phyloP scores from a whole-genome alignment of 2,329 filamentous ascomycete species.

The Periconia digitata region DNA sequence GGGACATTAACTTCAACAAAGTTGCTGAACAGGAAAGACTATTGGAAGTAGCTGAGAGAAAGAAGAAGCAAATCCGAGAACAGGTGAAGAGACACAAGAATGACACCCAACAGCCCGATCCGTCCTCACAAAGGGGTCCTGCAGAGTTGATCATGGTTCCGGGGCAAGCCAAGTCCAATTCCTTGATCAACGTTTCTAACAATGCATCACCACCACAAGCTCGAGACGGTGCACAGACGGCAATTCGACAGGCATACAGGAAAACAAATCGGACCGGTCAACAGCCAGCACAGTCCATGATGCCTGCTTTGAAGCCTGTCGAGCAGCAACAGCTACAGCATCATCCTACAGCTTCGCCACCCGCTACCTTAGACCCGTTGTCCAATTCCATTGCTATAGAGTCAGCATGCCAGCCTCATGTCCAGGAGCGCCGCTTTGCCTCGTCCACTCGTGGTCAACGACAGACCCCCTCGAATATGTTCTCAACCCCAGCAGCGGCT shows the following conservation, averaged over 20 bases:
- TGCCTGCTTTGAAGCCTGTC: background rate
- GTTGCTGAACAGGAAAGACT: constrained; percentile 46
- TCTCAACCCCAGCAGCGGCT: constrained; percentile 16
- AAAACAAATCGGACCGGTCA: constrained; percentile 13
- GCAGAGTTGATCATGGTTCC: constrained; percentile 17
- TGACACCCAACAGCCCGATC: constrained; percentile 13
- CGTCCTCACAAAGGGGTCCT: constrained; percentile 8
- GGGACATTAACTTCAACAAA: constrained; percentile 49
- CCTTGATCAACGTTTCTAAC: constrained; percentile 11
- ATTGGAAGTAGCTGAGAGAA: constrained; percentile 33
- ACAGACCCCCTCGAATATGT: constrained; percentile 19
- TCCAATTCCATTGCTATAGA: constrained; percentile 5
- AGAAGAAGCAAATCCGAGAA: constrained; percentile 36
- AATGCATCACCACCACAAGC: background rate
- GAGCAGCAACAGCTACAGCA: background rate
- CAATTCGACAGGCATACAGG: constrained; percentile 8
- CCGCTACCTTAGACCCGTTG: constrained; percentile 8
- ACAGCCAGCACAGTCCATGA: constrained; percentile 10
- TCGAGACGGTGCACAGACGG: background rate
- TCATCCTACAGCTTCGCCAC: background rate
- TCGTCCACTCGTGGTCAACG: constrained; percentile 3
- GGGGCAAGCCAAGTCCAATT: constrained; percentile 6
- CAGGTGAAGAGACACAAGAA: constrained; percentile 22
- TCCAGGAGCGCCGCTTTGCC: constrained; percentile 5
- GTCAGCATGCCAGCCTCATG: background rate